Base-by-base conservation (phyloP, 2,329 filamentous ascomycete genomes). In the Ophiostoma triangulosporum region DNA sequence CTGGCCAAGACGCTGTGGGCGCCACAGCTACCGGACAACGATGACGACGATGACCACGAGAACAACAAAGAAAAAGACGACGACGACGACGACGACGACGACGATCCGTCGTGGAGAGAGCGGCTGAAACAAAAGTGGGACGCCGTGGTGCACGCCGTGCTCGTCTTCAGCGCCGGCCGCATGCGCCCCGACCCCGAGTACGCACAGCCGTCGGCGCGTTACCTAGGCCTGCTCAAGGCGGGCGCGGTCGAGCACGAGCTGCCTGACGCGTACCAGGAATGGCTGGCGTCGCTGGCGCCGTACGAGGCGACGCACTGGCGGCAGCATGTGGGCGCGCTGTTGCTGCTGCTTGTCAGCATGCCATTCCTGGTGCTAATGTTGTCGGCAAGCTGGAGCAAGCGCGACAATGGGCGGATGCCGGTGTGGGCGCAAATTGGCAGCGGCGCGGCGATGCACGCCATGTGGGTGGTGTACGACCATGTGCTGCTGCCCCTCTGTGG, bases 1-100 rank as follows among this genome's bases (percentile, higher is more conserved):
- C 77, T 86, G 60, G 89, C 89, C 1, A 86, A 89, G 64, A 97
- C 91, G 0, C 76, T 98, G 1, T 87, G 87, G 63, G 84, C 84
- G 0, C 84, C 88, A 1, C 67, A 68, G 11, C 11, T 76, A 6
- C 70, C 72, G 64, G 66, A 5, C 1, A 62, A 63, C 6, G 54
- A 60, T 6, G 55, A 49, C 35, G 56, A 60, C 36, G 22, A 60
- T 14, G 24, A 57, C 2, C 48, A 56, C 54, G 48, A 52, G 36
- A 59, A 54, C 33, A 52, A 51, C 3, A 50, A 57, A 20, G 59
- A 62, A 12, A 54, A 56, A 11, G 54, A 52, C 1, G 50, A 53
- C 15, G 53, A 52, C 22, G 56, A 54, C 9, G 54, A n/a, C 11
- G 53, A 53, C 1, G 50, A 52, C n/a, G 53, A 54, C 22, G 56